Conservation (phyloP, 148 eudicot genomes). For the Chenopodium formosanum region DNA sequence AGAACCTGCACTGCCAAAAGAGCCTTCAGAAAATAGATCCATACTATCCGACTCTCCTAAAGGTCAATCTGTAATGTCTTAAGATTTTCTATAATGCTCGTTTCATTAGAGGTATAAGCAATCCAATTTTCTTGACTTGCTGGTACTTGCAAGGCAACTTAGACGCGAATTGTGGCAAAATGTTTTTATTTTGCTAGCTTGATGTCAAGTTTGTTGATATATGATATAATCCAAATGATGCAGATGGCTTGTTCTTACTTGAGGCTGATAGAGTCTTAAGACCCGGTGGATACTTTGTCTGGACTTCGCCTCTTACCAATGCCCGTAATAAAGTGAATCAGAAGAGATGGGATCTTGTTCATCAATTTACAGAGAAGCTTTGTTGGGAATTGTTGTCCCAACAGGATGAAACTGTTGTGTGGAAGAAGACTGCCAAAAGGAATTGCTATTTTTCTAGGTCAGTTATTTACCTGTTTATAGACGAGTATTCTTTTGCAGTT, state of each 20-base stretch:
- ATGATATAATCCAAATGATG: constrained; percentile 7
- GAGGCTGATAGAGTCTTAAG: constrained; percentile 90
- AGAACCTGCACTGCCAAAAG: not conserved
- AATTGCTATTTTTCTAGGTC: constrained; percentile 76
- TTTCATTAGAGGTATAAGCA: not conserved
- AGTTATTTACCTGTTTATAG: constrained; percentile 24
- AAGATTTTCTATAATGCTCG: not conserved
- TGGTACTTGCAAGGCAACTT: not conserved
- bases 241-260: constrained; percentile 81
- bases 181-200: not conserved
- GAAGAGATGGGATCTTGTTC: constrained; percentile 80
- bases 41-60: not conserved
- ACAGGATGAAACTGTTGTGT: constrained; percentile 94
- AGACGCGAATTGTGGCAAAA: not conserved
- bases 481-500: not conserved
- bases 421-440: constrained; percentile 83
- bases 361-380: constrained; percentile 49
- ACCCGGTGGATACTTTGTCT: constrained; percentile 99
- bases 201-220: constrained; percentile 6
- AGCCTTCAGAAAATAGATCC: not conserved
- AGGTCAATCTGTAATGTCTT: not conserved
- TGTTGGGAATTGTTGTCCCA: constrained; percentile 93
- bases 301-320: constrained; percentile 91
- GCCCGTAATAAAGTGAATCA: constrained; percentile 74
- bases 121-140: not conserved